A percentile compares a stretch with the other conserved stretches of the same genome.
These are phyloP conservation scores for Emericellopsis atlantica DNA, from an alignment of 2,329 filamentous ascomycete genomes.

Conservation along the genomic window DNA sequence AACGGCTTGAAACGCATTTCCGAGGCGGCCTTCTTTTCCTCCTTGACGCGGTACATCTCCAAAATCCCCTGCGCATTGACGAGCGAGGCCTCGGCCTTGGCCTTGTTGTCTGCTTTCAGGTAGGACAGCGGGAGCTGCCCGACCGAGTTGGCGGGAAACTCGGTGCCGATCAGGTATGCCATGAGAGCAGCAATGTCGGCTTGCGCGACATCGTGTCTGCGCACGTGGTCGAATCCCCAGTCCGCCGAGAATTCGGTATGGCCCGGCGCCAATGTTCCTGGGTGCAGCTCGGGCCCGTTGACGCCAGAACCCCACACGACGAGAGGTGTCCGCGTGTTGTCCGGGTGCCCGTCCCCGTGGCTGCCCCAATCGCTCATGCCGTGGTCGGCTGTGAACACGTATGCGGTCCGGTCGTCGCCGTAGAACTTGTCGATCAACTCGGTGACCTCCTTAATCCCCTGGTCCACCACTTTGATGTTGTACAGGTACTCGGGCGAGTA, in stretches of 20 bases:
- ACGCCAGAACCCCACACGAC: conserved; percentile 91
- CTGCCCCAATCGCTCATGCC: conserved; percentile 99
- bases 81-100: conserved; percentile 75
- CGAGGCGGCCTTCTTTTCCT: conserved; percentile 64
- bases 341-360: conserved; percentile 92
- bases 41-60: conserved; percentile 94
- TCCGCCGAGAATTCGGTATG: conserved; percentile 88
- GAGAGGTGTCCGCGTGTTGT: conserved; percentile 89
- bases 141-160: conserved; percentile 93
- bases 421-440: conserved; percentile 80
- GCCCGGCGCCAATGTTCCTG: conserved; percentile 51
- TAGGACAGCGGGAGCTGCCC: conserved; percentile 82
- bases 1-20: conserved; percentile 72
- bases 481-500: conserved; percentile 92
- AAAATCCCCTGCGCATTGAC: conserved; percentile 79
- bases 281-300: conserved; percentile 53
- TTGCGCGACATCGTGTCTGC: conserved; percentile 83
- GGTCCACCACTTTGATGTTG: conserved; percentile 89
- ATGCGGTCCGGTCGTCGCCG: conserved; percentile 72
- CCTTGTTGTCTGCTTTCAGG: conserved; percentile 54
- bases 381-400: conserved; percentile 94
- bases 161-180: conserved; percentile 78
- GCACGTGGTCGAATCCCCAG: conserved; percentile 71
- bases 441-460: conserved; percentile 76
- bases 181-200: conserved; percentile 92